These are phyloP conservation scores for Platanus orientalis DNA, from an alignment of 164 flowering plant species.

Conservation along the genomic window DNA sequence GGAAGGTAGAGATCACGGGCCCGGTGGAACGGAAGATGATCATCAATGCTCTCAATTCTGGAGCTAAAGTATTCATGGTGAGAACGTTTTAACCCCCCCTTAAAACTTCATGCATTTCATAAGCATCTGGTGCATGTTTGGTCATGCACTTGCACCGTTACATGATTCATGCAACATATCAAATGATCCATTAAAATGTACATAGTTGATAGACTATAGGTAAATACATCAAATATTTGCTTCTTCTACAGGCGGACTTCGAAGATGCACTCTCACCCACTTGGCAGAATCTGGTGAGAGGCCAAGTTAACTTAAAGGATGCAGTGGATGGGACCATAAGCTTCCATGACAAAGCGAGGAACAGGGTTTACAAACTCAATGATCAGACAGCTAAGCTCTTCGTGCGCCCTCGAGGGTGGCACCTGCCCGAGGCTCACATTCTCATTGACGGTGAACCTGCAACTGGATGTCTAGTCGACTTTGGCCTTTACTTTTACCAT, in stretches of 20 bases:
- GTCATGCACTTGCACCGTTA: too few species aligned
- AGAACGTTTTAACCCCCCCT: too few species aligned
- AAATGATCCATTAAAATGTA: too few species aligned
- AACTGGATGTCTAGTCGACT: constrained; percentile 82
- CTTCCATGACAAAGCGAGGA: constrained; percentile 70
- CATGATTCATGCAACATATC: too few species aligned
- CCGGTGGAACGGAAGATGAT: constrained; percentile 93
- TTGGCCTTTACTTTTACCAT: constrained; percentile 88
- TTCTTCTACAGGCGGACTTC: constrained; percentile 64
- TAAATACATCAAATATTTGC: background rate
- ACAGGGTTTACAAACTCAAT: constrained; percentile 77
- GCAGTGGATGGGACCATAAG: constrained; percentile 82
- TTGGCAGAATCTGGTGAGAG: constrained; percentile 84
- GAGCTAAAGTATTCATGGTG: constrained; percentile 91
- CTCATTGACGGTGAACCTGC: constrained; percentile 85
- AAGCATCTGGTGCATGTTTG: too few species aligned
- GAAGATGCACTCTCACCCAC: constrained; percentile 88
- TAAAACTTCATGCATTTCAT: too few species aligned
- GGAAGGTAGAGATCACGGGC: constrained; percentile 92
- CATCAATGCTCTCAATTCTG: constrained; percentile 93
- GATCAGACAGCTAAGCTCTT: constrained; percentile 77
- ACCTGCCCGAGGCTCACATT: constrained; percentile 82
- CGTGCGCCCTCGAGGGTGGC: constrained; percentile 96
- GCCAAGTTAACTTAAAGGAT: constrained; percentile 54
- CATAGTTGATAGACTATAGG: too few species aligned